These are phyloP conservation scores for Chalaropsis ovoidea DNA, from an alignment of 2,329 filamentous ascomycete species.

Conservation along the genomic window DNA sequence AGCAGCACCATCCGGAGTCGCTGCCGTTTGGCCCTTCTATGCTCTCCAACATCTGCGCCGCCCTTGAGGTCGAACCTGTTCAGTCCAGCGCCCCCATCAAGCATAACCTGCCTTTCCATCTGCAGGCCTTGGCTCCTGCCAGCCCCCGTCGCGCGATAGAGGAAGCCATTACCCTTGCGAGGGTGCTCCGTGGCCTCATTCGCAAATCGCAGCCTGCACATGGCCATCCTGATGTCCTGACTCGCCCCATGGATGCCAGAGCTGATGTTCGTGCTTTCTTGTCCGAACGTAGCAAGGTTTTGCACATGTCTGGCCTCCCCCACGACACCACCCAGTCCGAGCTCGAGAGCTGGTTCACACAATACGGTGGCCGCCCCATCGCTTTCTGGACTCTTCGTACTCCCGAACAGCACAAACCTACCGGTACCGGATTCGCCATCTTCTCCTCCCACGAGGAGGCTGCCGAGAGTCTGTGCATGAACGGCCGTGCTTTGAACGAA, in stretches of 20 bases:
- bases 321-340: constrained; percentile 98
- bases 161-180: constrained; percentile 85
- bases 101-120: constrained; percentile 94
- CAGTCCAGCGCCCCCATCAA: constrained; percentile 97
- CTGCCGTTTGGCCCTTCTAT: constrained; percentile 92
- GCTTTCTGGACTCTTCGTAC: constrained; percentile 98
- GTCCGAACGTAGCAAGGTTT: constrained; percentile 90
- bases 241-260: constrained; percentile 88
- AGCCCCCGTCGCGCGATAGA: constrained; percentile 96
- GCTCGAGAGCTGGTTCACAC: constrained; percentile 98
- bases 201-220: constrained; percentile 90
- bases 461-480: constrained; percentile 97
- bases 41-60: constrained; percentile 94
- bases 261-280: constrained; percentile 95
- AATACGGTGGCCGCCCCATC: constrained; percentile 94
- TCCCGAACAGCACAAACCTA: constrained; percentile 98
- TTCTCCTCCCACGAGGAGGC: constrained; percentile 99
- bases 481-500: constrained; percentile 92
- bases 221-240: constrained; percentile 90
- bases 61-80: constrained; percentile 93
- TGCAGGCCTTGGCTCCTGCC: constrained; percentile 89
- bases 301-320: constrained; percentile 93
- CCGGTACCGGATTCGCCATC: constrained; percentile 92
- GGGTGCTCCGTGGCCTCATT: constrained; percentile 84
- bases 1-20: constrained; percentile 95